phyloP scores from a whole-genome alignment of 495 filamentous ascomycete species.

The Annulohypoxylon nitens region DNA sequence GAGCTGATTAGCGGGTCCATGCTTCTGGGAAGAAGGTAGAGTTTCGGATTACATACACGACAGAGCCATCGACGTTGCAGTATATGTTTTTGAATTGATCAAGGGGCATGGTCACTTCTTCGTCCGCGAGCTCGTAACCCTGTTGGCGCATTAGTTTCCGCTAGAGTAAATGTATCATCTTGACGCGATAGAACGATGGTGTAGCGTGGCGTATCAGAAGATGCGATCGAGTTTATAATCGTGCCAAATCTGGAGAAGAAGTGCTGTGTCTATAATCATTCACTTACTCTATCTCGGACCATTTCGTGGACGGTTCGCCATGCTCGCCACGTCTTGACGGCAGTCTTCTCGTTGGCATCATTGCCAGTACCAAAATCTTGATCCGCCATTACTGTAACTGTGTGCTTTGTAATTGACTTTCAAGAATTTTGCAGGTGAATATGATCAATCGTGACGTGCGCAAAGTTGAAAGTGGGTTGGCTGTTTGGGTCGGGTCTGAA shows the following conservation, averaged over 20 bases:
- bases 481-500: conserved; percentile 22
- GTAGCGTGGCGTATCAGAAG: not conserved
- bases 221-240: not conserved
- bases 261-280: not conserved
- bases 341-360: conserved; percentile 72
- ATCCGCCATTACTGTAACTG: conserved; percentile 63
- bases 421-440: not conserved
- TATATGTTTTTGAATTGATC: conserved; percentile 78
- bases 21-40: not conserved
- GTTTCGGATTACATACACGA: conserved; percentile 68
- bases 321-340: conserved; percentile 84
- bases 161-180: conserved; percentile 1
- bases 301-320: conserved; percentile 91
- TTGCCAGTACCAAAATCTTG: conserved; percentile 59
- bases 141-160: conserved; percentile 53
- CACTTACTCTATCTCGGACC: conserved; percentile 80
- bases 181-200: conserved; percentile 2
- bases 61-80: conserved; percentile 74
- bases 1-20: conserved; percentile 48
- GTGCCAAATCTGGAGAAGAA: not conserved
- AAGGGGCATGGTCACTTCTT: conserved; percentile 86
- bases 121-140: conserved; percentile 93
- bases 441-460: conserved; percentile 12
- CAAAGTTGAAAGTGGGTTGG: conserved; percentile 19
- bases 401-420: conserved; percentile 17